These are phyloP conservation scores for Calocera viscosa DNA, from an alignment of 768 basidiomycete genomes.

Conservation along the genomic window DNA sequence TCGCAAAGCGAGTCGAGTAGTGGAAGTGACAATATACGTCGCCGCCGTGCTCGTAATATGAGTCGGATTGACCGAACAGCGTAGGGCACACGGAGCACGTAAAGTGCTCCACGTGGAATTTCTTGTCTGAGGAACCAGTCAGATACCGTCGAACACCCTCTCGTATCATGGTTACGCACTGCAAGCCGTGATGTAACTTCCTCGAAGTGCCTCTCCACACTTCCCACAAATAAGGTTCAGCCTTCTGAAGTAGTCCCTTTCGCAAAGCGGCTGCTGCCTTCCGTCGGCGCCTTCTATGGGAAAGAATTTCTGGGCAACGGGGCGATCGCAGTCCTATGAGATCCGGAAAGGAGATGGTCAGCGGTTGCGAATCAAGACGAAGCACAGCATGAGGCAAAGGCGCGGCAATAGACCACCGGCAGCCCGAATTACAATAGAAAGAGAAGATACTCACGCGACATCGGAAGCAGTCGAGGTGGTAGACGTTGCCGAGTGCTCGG, in stretches of 20 bases:
- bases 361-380: background rate
- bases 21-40: constrained; percentile 98
- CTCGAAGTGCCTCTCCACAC: constrained; percentile 84
- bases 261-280: constrained; percentile 88
- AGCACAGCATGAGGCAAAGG: background rate
- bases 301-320: constrained; percentile 98
- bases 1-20: constrained; percentile 96
- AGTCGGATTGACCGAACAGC: constrained; percentile 94
- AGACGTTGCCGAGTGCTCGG: constrained; percentile 83
- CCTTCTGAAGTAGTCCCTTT: constrained; percentile 93
- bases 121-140: constrained; percentile 54
- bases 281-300: constrained; percentile 87
- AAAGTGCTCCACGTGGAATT: constrained; percentile 98
- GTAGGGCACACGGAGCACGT: constrained; percentile 95
- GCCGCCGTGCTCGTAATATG: constrained; percentile 97
- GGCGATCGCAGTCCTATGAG: constrained; percentile 80
- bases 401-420: background rate
- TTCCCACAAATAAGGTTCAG: constrained; percentile 94
- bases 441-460: constrained; percentile 59
- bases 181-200: constrained; percentile 98
- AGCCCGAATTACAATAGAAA: background rate
- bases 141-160: background rate
- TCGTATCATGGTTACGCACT: constrained; percentile 45
- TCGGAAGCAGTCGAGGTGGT: constrained; percentile 95
- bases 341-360: constrained; percentile 3